Evolutionary conservation across 805 yeast genomes (phyloP).

Genomic region (Kurtzmaniella fragi): DNA sequence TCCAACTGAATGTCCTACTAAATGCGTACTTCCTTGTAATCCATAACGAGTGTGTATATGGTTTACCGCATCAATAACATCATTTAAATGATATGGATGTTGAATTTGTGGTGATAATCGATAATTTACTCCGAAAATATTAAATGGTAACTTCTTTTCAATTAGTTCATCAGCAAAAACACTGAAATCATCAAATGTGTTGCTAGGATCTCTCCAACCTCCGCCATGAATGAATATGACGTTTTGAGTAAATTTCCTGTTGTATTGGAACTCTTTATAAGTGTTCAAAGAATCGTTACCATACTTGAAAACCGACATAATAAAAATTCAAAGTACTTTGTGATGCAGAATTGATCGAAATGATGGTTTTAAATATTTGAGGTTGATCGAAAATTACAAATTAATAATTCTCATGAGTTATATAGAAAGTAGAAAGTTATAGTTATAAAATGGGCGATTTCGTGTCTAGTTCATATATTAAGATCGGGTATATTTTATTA

Average conservation of each 20-base stretch:
- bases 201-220: constrained; percentile 73
- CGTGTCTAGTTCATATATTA: too few relatives aligned
- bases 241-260: constrained; percentile 13
- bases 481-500: too few relatives aligned
- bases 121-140: constrained; percentile 47
- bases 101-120: constrained; percentile 56
- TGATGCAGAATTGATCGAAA: too few relatives aligned
- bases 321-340: too few relatives aligned
- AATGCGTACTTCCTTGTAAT: constrained; percentile 12
- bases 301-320: constrained; percentile 11
- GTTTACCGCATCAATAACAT: constrained; percentile 44
- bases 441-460: too few relatives aligned
- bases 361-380: too few relatives aligned
- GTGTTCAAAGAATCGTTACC: constrained; percentile 30
- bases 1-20: constrained; percentile 78
- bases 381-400: too few relatives aligned
- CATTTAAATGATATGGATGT: constrained; percentile 61
- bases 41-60: constrained; percentile 14
- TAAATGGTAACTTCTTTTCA: constrained; percentile 4
- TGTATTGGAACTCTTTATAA: constrained; percentile 21
- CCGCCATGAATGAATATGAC: constrained; percentile 79
- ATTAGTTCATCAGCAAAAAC: constrained; percentile 16
- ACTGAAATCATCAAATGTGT: constrained; percentile 54
- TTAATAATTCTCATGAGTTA: too few relatives aligned
- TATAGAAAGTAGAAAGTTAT: too few relatives aligned